Evolutionary conservation across 331 rosid species (phyloP).

Genomic region (Stylosanthes scabra): DNA sequence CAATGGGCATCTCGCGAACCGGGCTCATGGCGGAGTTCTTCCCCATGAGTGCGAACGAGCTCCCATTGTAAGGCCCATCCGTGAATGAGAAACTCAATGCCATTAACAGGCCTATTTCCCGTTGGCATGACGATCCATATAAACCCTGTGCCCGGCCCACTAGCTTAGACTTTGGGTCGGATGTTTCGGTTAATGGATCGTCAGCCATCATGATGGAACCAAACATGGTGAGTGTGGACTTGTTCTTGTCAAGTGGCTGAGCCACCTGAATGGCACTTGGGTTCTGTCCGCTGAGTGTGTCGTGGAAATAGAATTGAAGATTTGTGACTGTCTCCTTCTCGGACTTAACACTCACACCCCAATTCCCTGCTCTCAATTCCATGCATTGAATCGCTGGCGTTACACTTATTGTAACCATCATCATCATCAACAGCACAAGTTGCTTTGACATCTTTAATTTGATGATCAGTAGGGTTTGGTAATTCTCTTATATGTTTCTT

Average conservation of each 20-base stretch:
- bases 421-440: background rate
- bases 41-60: conserved; percentile 60
- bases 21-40: conserved; percentile 51
- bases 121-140: conserved; percentile 63
- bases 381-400: conserved; percentile 9
- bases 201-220: conserved; percentile 66
- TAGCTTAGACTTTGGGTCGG: conserved; percentile 63
- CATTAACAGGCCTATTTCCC: conserved; percentile 62
- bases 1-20: conserved; percentile 65
- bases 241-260: conserved; percentile 43
- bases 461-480: too few relatives aligned
- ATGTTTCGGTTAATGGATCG: conserved; percentile 64
- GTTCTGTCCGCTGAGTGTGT: conserved; percentile 61
- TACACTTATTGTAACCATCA: conserved; percentile 20
- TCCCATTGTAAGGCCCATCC: conserved; percentile 60
- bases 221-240: conserved; percentile 49
- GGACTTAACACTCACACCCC: conserved; percentile 38
- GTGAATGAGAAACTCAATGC: conserved; percentile 56
- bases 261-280: conserved; percentile 69
- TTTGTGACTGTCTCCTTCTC: conserved; percentile 49
- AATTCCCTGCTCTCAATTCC: conserved; percentile 28
- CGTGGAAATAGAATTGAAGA: conserved; percentile 78
- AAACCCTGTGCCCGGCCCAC: conserved; percentile 77
- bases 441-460: conserved; percentile 45
- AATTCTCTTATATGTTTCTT: background rate